A percentile compares a stretch with the other conserved stretches of the same genome.
Conservation (phyloP, 768 basidiomycete genomes). For the Infundibulicybe gibba region DNA sequence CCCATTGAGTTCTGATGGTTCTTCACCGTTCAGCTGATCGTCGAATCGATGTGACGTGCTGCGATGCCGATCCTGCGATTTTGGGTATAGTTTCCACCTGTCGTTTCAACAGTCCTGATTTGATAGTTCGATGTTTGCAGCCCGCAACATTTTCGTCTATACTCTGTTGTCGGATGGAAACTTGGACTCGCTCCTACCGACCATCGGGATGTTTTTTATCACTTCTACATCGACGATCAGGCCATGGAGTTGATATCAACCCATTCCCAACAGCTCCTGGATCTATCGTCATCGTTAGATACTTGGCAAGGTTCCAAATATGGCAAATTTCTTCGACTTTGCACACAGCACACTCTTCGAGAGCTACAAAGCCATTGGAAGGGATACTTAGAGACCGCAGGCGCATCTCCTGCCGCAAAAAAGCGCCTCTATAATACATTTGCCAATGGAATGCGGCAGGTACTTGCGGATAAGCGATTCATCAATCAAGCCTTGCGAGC, state of each 20-base stretch:
- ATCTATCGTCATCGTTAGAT: conserved; percentile 23
- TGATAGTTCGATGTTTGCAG: conserved; percentile 18
- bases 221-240: conserved; percentile 38
- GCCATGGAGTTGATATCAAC: conserved; percentile 24
- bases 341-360: conserved; percentile 30
- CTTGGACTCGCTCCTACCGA: conserved; percentile 4
- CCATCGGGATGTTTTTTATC: conserved; percentile 43
- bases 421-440: conserved; percentile 17
- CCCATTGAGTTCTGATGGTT: too few relatives aligned
- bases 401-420: conserved; percentile 15
- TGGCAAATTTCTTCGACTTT: conserved; percentile 31
- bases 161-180: conserved; percentile 35
- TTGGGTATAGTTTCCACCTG: conserved; percentile 27
- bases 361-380: conserved; percentile 39
- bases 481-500: neutral
- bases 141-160: conserved; percentile 44
- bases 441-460: conserved; percentile 12
- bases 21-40: conserved; percentile 23
- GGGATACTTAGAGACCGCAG: conserved; percentile 25
- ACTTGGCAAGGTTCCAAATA: conserved; percentile 39
- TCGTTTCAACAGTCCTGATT: too few relatives aligned
- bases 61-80: conserved; percentile 44
- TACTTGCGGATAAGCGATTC: conserved; percentile 3
- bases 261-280: conserved; percentile 36
- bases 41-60: conserved; percentile 45